phyloP scores from a whole-genome alignment of 805 yeast genomes.

The Saturnispora diversa region DNA sequence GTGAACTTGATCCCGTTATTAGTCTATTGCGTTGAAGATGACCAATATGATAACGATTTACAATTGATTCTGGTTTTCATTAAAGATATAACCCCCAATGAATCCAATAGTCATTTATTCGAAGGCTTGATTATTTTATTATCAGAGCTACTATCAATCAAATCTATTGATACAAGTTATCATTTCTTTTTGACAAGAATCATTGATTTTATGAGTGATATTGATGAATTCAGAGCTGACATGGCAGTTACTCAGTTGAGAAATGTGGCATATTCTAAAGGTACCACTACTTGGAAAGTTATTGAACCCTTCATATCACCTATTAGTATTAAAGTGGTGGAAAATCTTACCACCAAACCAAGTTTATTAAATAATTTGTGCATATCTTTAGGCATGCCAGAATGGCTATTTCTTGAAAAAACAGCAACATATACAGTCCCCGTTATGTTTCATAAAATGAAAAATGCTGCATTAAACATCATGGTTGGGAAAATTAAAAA shows the following conservation, averaged over 20 bases:
- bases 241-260: constrained; percentile 60
- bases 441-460: constrained; percentile 43
- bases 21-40: constrained; percentile 34
- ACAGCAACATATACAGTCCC: constrained; percentile 75
- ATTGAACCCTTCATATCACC: constrained; percentile 73
- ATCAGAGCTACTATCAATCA: constrained; percentile 54
- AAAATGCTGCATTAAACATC: constrained; percentile 9
- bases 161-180: constrained; percentile 54
- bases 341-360: constrained; percentile 41
- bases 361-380: constrained; percentile 52
- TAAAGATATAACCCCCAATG: constrained; percentile 34
- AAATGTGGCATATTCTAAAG: constrained; percentile 46
- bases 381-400: constrained; percentile 55
- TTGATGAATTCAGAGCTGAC: constrained; percentile 57
- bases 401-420: constrained; percentile 52
- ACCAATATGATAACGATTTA: constrained; percentile 37
- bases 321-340: constrained; percentile 56
- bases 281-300: constrained; percentile 68
- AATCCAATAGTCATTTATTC: constrained; percentile 26
- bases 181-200: constrained; percentile 59
- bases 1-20: constrained; percentile 45
- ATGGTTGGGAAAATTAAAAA: constrained; percentile 9
- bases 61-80: constrained; percentile 36
- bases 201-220: constrained; percentile 56
- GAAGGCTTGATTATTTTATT: constrained; percentile 56